phyloP scores from a whole-genome alignment of 495 filamentous ascomycete species.

The Hypoxylon lienhwacheense region DNA sequence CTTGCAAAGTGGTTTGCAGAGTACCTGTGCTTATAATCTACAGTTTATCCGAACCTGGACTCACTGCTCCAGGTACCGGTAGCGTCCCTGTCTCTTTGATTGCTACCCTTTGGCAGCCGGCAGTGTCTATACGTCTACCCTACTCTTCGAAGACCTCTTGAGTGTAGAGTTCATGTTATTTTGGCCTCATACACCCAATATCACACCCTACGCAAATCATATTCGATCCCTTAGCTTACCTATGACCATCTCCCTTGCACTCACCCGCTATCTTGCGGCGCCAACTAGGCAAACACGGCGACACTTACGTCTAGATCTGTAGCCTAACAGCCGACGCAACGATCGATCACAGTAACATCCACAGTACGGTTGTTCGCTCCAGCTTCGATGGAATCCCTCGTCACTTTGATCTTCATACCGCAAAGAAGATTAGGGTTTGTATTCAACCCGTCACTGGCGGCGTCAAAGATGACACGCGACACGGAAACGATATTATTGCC shows the following conservation, averaged over 20 bases:
- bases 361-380: conserved; percentile 48
- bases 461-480: conserved; percentile 68
- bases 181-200: neutral
- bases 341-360: conserved; percentile 73
- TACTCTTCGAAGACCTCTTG: no score
- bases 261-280: conserved; percentile 57
- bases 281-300: conserved; percentile 62
- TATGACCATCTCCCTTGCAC: conserved; percentile 70
- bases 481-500: conserved; percentile 66
- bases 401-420: conserved; percentile 62
- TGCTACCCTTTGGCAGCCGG: no score
- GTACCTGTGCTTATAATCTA: no score
- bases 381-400: conserved; percentile 46
- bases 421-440: conserved; percentile 74
- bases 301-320: conserved; percentile 69
- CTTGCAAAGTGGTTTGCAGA: no score
- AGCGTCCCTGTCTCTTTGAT: no score
- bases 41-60: no score
- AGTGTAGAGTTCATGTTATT: neutral
- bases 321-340: conserved; percentile 66
- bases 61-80: no score
- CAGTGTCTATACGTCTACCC: no score
- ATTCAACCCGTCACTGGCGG: conserved; percentile 54
- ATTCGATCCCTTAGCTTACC: conserved; percentile 44
- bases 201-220: neutral